These are phyloP conservation scores for Hysterium pulicare DNA, from an alignment of 2,329 filamentous ascomycete species.

Conservation along the genomic window DNA sequence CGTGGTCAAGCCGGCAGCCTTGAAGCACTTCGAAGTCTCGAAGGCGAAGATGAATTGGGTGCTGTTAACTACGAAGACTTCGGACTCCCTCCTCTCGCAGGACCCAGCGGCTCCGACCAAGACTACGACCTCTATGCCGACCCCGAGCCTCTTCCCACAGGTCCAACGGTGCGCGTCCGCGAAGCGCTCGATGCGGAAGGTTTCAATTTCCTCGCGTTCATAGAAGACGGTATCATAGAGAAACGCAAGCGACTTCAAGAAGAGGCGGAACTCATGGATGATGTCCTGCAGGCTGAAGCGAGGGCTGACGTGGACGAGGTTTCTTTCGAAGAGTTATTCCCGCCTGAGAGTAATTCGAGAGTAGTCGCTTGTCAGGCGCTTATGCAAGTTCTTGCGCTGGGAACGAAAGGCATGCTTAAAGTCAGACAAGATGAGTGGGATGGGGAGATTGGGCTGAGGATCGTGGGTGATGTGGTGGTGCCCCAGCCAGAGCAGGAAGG, in stretches of 20 bases:
- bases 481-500: not conserved
- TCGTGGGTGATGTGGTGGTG: constrained; percentile 16
- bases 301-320: constrained; percentile 42
- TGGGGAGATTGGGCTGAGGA: constrained; percentile 34
- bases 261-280: constrained; percentile 12
- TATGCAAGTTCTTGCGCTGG: constrained; percentile 37
- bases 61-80: constrained; percentile 17
- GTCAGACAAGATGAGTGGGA: constrained; percentile 55
- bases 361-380: constrained; percentile 60
- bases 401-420: constrained; percentile 59
- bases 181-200: constrained; percentile 57
- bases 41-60: constrained; percentile 26
- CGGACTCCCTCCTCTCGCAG: constrained; percentile 16
- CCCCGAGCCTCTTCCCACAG: constrained; percentile 7
- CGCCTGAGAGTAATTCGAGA: constrained; percentile 51
- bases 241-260: constrained; percentile 19
- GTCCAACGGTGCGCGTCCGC: constrained; percentile 45
- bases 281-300: constrained; percentile 25
- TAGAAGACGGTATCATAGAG: constrained; percentile 47
- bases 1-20: constrained; percentile 38
- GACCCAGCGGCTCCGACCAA: constrained; percentile 19
- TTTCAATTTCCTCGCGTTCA: constrained; percentile 61
- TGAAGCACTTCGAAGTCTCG: constrained; percentile 26
- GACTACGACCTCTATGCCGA: constrained; percentile 8
- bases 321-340: constrained; percentile 67